Evolutionary conservation across 2,329 filamentous ascomycete genomes (phyloP), one percentile per base, ranked within the genome.

Genomic region (Ceratocystis eucalypticola): DNA sequence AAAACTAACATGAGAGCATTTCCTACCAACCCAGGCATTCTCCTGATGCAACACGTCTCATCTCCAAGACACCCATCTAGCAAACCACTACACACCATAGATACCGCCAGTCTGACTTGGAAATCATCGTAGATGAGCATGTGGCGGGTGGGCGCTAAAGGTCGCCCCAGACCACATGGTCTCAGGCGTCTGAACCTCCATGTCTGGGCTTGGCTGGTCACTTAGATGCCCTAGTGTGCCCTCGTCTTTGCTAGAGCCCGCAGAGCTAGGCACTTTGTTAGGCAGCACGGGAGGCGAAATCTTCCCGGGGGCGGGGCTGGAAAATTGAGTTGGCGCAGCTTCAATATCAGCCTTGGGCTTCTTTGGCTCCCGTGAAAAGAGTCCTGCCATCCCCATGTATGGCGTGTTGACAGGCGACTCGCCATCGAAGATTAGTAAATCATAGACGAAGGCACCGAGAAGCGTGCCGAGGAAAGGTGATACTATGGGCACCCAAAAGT

Each of bases 401-500:
- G 85, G 85, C 0, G 80, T 84, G 74, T 90, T 90, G 70, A 90
- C 78, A 0, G 87, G 86, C 70, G 82, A 87, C n/a, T 86, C 75
- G 2, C 87, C 87, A 0, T 84, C 88, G 72, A 85, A 91, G 48
- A 91, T 77, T 72, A 88, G 83, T 1, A 82, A 72, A 72, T 89
- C 86, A 72, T 89, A 88, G 28, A 88, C 70, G 72, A 85, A 84
- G 1, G 83, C 86, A 2, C 87, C 86, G 69, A 87, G 83, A 0
- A 79, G 74, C 70, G 80, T 83, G 4, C 87, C 88, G 8, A 82
- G 73, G 72, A 90, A 89, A 0, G 87, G 87, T 1, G 85, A 80
- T 3, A 91, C 83, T 78, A 91, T 87, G 0, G 88, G 88, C 22
- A 90, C 83, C 86, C 86, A 90, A 72, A 89, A 89, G 72, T 89